A percentile compares a stretch with the other conserved stretches of the same genome.
Evolutionary conservation across 208 protist genomes (phyloP).

Genomic region (Zelonia costaricensis): DNA sequence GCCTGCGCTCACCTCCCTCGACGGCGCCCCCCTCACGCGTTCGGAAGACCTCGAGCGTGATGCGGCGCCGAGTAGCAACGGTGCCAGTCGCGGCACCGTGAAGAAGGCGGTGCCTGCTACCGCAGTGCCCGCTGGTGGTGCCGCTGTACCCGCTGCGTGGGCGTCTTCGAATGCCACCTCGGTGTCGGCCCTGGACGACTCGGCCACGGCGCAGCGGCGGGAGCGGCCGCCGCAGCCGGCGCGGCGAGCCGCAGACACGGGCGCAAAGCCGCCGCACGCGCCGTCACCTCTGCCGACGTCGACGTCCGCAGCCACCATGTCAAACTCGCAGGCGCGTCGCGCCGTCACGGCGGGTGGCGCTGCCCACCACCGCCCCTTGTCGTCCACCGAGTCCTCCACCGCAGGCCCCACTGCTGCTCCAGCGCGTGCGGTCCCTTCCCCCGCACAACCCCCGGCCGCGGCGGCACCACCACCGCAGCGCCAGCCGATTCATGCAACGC

Average conservation of each 20-base stretch:
- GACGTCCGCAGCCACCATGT: too few species aligned
- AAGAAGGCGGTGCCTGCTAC: not conserved
- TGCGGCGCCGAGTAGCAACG: not conserved
- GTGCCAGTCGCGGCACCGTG: too few species aligned
- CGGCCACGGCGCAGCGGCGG: not conserved
- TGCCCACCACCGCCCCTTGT: too few species aligned
- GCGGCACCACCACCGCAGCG: too few species aligned
- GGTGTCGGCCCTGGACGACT: not conserved
- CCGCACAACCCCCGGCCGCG: too few species aligned
- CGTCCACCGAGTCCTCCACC: too few species aligned
- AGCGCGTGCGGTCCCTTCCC: too few species aligned
- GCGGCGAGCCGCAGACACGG: not conserved
- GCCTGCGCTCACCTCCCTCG: slow-evolving; percentile 53
- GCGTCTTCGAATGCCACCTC: not conserved
- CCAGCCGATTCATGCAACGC: too few species aligned
- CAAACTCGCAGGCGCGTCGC: too few species aligned
- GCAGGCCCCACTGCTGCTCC: too few species aligned
- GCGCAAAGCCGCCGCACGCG: not conserved
- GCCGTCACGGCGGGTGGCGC: too few species aligned
- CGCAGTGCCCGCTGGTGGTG: not conserved
- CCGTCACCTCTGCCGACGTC: not conserved
- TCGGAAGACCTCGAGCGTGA: not conserved
- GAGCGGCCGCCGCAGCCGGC: not conserved
- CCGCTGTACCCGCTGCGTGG: not conserved
- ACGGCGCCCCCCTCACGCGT: slow-evolving; percentile 59